Conservation (phyloP, 352 stramenopile species). For the Phytophthora podocarpi region DNA sequence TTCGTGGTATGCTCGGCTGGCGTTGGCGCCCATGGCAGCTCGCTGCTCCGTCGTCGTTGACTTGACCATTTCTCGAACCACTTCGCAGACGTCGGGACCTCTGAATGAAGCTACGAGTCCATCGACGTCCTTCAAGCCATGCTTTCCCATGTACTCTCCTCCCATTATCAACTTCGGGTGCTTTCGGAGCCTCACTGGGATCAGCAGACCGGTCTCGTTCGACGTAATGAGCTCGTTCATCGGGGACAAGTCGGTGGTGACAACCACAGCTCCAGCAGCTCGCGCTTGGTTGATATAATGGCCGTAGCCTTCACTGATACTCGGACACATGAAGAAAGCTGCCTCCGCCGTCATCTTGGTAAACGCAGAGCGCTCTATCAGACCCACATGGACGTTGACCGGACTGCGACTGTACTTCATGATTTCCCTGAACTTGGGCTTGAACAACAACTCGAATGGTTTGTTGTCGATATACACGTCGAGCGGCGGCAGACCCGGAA, state of each 20-base stretch:
- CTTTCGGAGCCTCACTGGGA: conserved; percentile 7
- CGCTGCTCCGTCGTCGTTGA: conserved; percentile 39
- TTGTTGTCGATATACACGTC: conserved; percentile 39
- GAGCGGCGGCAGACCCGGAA: conserved; percentile 47
- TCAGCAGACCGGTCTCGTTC: conserved; percentile 19
- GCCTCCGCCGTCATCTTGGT: conserved; percentile 49
- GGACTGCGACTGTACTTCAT: conserved; percentile 34
- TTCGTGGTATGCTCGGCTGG: conserved; percentile 43
- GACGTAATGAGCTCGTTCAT: conserved; percentile 65
- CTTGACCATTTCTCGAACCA: conserved; percentile 25
- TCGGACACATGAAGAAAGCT: conserved; percentile 64
- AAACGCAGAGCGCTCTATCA: conserved; percentile 36
- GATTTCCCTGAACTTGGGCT: conserved; percentile 1
- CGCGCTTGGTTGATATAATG: conserved; percentile 77
- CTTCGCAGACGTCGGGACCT: conserved; percentile 16
- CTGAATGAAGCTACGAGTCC: conserved; percentile 32
- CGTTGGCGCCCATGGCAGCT: conserved; percentile 28
- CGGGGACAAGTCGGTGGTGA: conserved; percentile 55
- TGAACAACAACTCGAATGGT: conserved; percentile 27
- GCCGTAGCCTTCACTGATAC: conserved; percentile 60
- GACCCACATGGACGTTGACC: conserved; percentile 29
- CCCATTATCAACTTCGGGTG: conserved; percentile 24
- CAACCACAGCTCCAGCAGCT: conserved; percentile 46
- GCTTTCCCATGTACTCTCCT: conserved; percentile 24
- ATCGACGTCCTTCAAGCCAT: conserved; percentile 30